A percentile compares a stretch with the other conserved stretches of the same genome.
Evolutionary conservation across 805 yeast genomes (phyloP).

Genomic region (Metschnikowia reukaufii): DNA sequence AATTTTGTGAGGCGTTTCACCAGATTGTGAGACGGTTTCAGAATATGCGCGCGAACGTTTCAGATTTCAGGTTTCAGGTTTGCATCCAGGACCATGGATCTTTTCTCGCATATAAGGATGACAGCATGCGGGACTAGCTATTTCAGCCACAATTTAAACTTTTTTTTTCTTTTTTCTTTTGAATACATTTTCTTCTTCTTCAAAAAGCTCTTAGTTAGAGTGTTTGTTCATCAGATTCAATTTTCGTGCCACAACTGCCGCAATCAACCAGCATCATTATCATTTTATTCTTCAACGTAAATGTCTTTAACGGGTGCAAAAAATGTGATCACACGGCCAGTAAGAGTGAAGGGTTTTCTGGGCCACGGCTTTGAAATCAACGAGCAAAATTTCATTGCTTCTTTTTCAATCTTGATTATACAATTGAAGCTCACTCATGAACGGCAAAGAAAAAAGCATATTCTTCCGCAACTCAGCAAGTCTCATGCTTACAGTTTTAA

Average conservation of each 20-base stretch:
- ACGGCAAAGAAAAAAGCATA: constrained; percentile 18
- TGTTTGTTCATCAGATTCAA: not conserved
- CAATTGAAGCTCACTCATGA: constrained; percentile 33
- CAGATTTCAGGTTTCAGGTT: constrained; percentile 6
- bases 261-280: not conserved
- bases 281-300: not conserved
- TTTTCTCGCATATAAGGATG: constrained; percentile 7
- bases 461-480: constrained; percentile 28
- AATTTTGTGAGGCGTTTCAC: constrained; percentile 14
- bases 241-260: not conserved
- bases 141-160: not conserved
- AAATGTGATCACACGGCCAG: not conserved
- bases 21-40: constrained; percentile 14
- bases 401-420: constrained; percentile 52
- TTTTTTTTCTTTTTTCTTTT: not conserved
- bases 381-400: constrained; percentile 57
- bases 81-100: constrained; percentile 7
- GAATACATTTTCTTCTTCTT: not conserved
- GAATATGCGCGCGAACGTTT: constrained; percentile 11
- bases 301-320: constrained; percentile 11
- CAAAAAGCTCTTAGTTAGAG: not conserved
- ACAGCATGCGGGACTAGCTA: constrained; percentile 2
- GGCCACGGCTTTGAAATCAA: constrained; percentile 29
- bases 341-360: not conserved
- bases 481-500: constrained; percentile 54